Evolutionary conservation across 2,329 filamentous ascomycete species (phyloP).

Genomic region (Claviceps monticola): DNA sequence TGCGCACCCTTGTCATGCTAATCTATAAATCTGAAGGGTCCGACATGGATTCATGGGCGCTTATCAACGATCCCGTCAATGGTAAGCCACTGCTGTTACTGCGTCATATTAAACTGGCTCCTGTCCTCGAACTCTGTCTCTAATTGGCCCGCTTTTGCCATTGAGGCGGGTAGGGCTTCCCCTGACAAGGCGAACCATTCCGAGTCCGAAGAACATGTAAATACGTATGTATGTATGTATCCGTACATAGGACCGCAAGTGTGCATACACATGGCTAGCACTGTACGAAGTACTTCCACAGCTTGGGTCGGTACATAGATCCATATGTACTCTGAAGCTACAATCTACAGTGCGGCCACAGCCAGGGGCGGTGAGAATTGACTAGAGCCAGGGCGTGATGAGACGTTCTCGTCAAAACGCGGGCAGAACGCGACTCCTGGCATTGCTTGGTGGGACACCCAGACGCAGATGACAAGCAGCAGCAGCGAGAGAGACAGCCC

Average conservation of each 20-base stretch:
- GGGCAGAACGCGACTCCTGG: background rate
- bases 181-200: background rate
- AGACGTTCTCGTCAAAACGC: background rate
- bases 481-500: background rate
- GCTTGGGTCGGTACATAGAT: too few species aligned
- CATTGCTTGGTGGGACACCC: conserved; percentile 1
- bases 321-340: too few species aligned
- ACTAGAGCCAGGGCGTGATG: background rate
- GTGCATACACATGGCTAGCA: too few species aligned
- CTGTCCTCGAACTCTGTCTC: background rate
- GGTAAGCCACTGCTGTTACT: background rate
- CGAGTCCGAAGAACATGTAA: background rate
- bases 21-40: too few species aligned
- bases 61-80: background rate
- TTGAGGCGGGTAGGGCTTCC: background rate
- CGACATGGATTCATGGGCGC: background rate
- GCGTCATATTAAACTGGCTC: background rate
- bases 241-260: background rate
- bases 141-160: background rate
- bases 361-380: conserved; percentile 8
- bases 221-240: background rate
- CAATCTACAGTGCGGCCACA: background rate
- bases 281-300: background rate
- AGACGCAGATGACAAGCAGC: background rate
- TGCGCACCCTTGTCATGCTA: background rate